phyloP scores from a whole-genome alignment of 495 filamentous ascomycete species.

The Lindgomyces ingoldianus region DNA sequence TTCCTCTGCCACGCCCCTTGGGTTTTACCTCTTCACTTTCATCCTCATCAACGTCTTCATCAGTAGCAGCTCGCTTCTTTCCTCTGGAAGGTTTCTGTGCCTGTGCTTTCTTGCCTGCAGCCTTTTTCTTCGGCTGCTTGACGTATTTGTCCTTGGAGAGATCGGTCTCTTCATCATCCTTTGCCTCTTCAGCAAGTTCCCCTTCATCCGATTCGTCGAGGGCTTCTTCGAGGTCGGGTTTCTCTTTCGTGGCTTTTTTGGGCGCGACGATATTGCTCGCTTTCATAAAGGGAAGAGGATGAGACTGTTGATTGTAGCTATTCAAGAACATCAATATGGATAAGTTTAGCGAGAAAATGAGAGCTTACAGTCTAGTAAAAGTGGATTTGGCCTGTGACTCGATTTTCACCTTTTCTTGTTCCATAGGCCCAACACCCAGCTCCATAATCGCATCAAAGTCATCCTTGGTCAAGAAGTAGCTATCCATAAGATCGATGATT shows the following conservation, averaged over 20 bases:
- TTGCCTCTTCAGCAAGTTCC: conserved; percentile 61
- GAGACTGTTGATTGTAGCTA: conserved; percentile 82
- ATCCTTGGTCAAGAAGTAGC: conserved; percentile 93
- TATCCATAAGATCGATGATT: conserved; percentile 87
- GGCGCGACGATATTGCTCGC: conserved; percentile 70
- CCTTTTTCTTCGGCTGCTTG: conserved; percentile 73
- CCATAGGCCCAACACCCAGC: conserved; percentile 83
- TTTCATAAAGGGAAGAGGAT: conserved; percentile 96
- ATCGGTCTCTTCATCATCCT: conserved; percentile 64
- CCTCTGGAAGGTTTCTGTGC: conserved; percentile 53
- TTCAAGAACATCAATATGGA: too few relatives aligned
- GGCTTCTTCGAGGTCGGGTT: conserved; percentile 93
- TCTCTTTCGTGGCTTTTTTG: conserved; percentile 68
- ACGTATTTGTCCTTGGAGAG: conserved; percentile 95
- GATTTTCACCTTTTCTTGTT: conserved; percentile 70
- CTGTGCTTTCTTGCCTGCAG: conserved; percentile 39
- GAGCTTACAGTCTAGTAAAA: conserved; percentile 77
- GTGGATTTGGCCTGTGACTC: conserved; percentile 81
- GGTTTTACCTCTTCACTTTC: conserved; percentile 41
- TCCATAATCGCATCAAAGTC: conserved; percentile 93
- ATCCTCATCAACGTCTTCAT: conserved; percentile 44
- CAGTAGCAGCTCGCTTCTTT: conserved; percentile 52
- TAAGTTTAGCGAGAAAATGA: not conserved
- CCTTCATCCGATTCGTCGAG: conserved; percentile 87
- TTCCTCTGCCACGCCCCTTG: conserved; percentile 32